phyloP scores from a whole-genome alignment of 129 eudicot species.

The Tanacetum coccineum region DNA sequence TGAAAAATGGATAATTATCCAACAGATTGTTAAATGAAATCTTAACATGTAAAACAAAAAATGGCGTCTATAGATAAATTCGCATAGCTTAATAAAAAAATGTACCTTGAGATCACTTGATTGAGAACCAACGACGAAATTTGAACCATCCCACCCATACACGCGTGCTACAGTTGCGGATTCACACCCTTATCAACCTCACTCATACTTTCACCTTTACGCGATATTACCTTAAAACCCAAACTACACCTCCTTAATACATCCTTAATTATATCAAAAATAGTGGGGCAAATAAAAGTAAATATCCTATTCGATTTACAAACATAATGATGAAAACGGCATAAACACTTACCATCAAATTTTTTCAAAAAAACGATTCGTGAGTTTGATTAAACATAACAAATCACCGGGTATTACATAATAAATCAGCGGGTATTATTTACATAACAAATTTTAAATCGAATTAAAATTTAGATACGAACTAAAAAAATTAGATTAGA shows the following conservation, averaged over 20 bases:
- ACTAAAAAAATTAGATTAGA: no score
- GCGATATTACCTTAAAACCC: constrained; percentile 9
- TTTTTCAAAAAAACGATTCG: no score
- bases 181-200: constrained; percentile 49
- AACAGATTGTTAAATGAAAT: background rate
- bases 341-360: no score
- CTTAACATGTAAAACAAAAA: background rate
- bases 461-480: no score
- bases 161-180: constrained; percentile 77
- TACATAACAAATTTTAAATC: no score
- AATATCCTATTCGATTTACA: no score
- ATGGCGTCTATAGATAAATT: background rate
- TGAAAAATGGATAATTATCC: constrained; percentile 16
- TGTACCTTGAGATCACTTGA: constrained; percentile 57
- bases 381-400: no score
- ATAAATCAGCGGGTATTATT: no score
- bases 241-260: constrained; percentile 5
- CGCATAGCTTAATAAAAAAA: background rate
- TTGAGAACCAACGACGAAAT: constrained; percentile 20
- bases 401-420: no score
- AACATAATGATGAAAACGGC: no score
- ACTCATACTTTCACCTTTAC: constrained; percentile 24
- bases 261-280: background rate
- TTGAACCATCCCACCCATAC: constrained; percentile 73
- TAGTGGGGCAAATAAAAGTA: no score